Evolutionary conservation across 139 green algal species (phyloP), one percentile per base, ranked within the genome.

Genomic region (Closterium sp.): DNA sequence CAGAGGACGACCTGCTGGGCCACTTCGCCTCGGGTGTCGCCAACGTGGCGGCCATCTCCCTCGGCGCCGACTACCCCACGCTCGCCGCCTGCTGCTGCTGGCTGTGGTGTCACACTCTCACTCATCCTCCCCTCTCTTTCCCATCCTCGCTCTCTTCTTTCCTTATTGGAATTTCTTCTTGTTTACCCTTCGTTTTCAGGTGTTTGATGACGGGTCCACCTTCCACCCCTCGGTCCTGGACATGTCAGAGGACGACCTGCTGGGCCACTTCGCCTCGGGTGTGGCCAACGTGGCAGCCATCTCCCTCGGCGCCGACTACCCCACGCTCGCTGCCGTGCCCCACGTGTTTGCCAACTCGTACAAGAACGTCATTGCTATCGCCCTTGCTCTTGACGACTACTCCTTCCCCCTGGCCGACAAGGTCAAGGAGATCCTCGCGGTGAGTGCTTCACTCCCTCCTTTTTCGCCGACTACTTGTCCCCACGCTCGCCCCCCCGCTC

Each of bases 291-390:
- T 99, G 84, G 97, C 98, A 9, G 97, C 98, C 3, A 86, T 98
- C 89, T 98, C 95, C 34, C 95, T 99, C 91, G 97, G 95, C 31
- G 92, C 97, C 30, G 91, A 96, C 94, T 98, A 98, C 95, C 98
- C 98, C 92, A 98, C 97, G 31, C 91, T 99, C 34, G 96, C 97
- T 88, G 97, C 97, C 88, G 95, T 98, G 85, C 98, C 98, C 34
- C 98, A 99, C 96, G 95, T 94, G 86, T 95, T 99, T 90, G 96
- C 99, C 96, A 98, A 99, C 91, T 96, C 95, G 91, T 99, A 98
- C 98, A 99, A 99, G 97, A 99, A 99, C 95, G 97, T 99, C 93
- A 96, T 99, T 91, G 97, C 98, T 84, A 95, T 99, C 30, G 93
- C 79, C 19, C 73, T 94, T 29, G 87, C 10, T n/a, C 79, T 94